These are phyloP conservation scores for Diaporthe humulicola DNA, from an alignment of 2,329 filamentous ascomycete species.

Conservation along the genomic window DNA sequence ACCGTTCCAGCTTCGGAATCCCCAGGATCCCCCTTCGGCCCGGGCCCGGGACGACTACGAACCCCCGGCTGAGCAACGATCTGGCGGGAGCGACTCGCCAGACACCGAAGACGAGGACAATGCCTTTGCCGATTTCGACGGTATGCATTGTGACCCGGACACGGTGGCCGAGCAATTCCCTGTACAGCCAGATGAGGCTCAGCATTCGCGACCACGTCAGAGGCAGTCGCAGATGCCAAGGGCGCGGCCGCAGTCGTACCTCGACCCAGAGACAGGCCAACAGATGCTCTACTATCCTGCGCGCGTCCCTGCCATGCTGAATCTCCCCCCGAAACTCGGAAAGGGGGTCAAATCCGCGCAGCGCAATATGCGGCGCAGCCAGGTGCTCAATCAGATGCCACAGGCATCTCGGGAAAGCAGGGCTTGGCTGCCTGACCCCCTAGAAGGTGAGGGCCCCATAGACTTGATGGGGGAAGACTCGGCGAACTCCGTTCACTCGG, in stretches of 20 bases:
- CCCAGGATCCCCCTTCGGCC: constrained; percentile 32
- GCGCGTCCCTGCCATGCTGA: constrained; percentile 92
- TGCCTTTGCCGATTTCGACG: constrained; percentile 86
- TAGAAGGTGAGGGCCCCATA: constrained; percentile 51
- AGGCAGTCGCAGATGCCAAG: constrained; percentile 43
- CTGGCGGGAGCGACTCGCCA: constrained; percentile 65
- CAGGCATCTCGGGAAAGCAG: constrained; percentile 51
- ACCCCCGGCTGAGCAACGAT: constrained; percentile 53
- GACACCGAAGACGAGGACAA: constrained; percentile 75
- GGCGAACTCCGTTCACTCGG: constrained; percentile 29
- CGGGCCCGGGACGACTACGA: constrained; percentile 41
- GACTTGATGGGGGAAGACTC: constrained; percentile 35
- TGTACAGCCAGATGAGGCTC: constrained; percentile 29
- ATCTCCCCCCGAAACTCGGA: constrained; percentile 89
- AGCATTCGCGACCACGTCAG: constrained; percentile 42
- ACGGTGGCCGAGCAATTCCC: constrained; percentile 43
- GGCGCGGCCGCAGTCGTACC: constrained; percentile 68
- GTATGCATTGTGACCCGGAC: constrained; percentile 78
- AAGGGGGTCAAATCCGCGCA: constrained; percentile 72
- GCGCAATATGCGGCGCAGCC: constrained; percentile 79
- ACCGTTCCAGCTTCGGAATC: constrained; percentile 27
- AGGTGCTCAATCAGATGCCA: constrained; percentile 76
- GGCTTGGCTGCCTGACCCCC: constrained; percentile 63
- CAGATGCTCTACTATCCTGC: constrained; percentile 96
- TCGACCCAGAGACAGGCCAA: constrained; percentile 76